Conservation (phyloP, 2,329 filamentous ascomycete genomes). For the Aspergillus calidoustus region DNA sequence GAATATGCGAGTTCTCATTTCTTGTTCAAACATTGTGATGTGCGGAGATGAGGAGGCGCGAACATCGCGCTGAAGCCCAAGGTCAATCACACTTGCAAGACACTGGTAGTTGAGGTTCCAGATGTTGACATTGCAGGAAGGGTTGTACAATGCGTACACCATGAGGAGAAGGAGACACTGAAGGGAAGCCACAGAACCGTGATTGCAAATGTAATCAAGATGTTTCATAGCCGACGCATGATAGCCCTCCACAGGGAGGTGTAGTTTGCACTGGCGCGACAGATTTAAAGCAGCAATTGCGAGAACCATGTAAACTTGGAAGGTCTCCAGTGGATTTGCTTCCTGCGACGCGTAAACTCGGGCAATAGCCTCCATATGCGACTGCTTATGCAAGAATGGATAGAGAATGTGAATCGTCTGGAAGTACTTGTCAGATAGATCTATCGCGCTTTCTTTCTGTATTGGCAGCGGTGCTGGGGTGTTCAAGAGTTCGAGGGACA, state of each 20-base stretch:
- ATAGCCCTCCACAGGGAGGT: conserved; percentile 55
- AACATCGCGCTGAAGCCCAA: conserved; percentile 58
- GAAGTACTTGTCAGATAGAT: conserved; percentile 55
- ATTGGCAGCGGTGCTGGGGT: conserved; percentile 34
- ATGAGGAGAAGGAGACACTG: conserved; percentile 52
- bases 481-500: conserved; percentile 35
- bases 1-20: conserved; percentile 61
- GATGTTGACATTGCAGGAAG: conserved; percentile 54
- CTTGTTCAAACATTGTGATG: conserved; percentile 56
- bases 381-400: conserved; percentile 54
- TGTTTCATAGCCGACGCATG: conserved; percentile 54
- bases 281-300: conserved; percentile 55
- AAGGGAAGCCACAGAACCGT: conserved; percentile 55
- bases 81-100: conserved; percentile 55
- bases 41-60: conserved; percentile 40
- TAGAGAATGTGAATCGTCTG: conserved; percentile 54
- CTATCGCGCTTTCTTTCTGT: conserved; percentile 43
- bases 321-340: conserved; percentile 39
- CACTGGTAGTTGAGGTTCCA: conserved; percentile 64
- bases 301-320: conserved; percentile 60
- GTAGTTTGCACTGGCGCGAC: conserved; percentile 49
- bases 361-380: conserved; percentile 44
- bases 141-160: conserved; percentile 58
- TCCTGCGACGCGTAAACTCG: conserved; percentile 40
- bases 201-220: conserved; percentile 53